These are phyloP conservation scores for Kregervanrija pseudodelftensis DNA, from an alignment of 805 yeast species.

Conservation along the genomic window DNA sequence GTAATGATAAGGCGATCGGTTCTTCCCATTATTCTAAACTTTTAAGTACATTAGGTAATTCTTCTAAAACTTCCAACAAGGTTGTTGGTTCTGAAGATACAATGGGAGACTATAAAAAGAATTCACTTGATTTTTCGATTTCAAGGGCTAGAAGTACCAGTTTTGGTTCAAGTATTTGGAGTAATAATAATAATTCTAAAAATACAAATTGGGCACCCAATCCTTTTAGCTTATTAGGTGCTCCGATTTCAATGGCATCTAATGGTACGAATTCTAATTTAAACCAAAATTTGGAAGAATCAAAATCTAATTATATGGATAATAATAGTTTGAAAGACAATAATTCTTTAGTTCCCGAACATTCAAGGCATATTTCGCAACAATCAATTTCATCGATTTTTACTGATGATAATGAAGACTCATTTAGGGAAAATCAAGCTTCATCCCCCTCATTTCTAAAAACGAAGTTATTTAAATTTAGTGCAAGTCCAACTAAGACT, in stretches of 20 bases:
- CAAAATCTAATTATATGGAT: neutral
- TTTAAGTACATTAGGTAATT: constrained; percentile 8
- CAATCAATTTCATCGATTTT: constrained; percentile 1
- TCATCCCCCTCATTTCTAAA: constrained; percentile 33
- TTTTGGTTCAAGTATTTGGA: constrained; percentile 31
- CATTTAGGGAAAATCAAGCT: constrained; percentile 10
- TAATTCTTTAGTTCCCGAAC: neutral
- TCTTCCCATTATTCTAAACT: constrained; percentile 11
- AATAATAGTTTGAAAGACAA: neutral
- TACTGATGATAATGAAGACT: constrained; percentile 5
- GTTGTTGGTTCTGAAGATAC: constrained; percentile 1
- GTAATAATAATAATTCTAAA: constrained; percentile 14
- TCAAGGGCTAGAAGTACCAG: constrained; percentile 28
- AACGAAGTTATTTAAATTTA: constrained; percentile 30
- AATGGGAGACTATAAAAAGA: too few species aligned
- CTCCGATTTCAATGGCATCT: constrained; percentile 7
- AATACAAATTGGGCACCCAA: constrained; percentile 2
- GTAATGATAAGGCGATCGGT: constrained; percentile 6
- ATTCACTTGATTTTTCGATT: constrained; percentile 10
- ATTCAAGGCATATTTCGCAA: too few species aligned
- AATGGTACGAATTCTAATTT: neutral
- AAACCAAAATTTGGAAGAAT: neutral
- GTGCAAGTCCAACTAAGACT: constrained; percentile 27
- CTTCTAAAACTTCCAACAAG: neutral
- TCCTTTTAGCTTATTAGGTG: constrained; percentile 4